These are phyloP conservation scores for Meyerozyma carpophila DNA, from an alignment of 1,139 yeast species.

Conservation along the genomic window DNA sequence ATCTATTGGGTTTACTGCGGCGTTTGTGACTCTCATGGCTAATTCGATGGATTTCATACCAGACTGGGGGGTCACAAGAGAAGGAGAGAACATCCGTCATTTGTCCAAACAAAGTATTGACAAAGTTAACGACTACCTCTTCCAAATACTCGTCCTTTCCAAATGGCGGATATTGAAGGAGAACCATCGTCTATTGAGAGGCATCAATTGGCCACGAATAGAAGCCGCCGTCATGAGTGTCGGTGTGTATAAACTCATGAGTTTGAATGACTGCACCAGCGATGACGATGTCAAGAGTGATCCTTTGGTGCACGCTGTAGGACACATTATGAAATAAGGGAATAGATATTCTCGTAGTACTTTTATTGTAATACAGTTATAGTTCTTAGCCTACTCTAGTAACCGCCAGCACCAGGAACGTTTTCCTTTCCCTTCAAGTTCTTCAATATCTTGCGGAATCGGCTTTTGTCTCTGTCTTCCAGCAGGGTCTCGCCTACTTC, in stretches of 20 bases:
- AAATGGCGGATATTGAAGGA: slow-evolving; percentile 41
- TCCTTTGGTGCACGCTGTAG: slow-evolving; percentile 8
- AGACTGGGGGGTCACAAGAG: slow-evolving; percentile 12
- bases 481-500: slow-evolving; percentile 34
- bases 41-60: slow-evolving; percentile 25
- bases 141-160: slow-evolving; percentile 31
- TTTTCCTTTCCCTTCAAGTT: slow-evolving; percentile 25
- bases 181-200: slow-evolving; percentile 25
- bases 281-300: slow-evolving; percentile 5
- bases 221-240: slow-evolving; percentile 34
- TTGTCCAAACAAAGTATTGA: slow-evolving; percentile 26
- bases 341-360: background rate
- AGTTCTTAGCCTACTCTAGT: slow-evolving; percentile 6
- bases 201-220: slow-evolving; percentile 28
- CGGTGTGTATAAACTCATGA: slow-evolving; percentile 38
- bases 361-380: background rate
- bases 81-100: slow-evolving; percentile 17
- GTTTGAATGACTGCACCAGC: slow-evolving; percentile 29
- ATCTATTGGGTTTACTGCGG: slow-evolving; percentile 31
- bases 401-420: slow-evolving; percentile 27
- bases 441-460: slow-evolving; percentile 21
- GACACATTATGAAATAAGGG: slow-evolving; percentile 7
- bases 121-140: slow-evolving; percentile 28
- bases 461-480: slow-evolving; percentile 20
- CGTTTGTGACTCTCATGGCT: slow-evolving; percentile 22